phyloP scores from a whole-genome alignment of 1,284 basidiomycete genomes.

The Malassezia equina region DNA sequence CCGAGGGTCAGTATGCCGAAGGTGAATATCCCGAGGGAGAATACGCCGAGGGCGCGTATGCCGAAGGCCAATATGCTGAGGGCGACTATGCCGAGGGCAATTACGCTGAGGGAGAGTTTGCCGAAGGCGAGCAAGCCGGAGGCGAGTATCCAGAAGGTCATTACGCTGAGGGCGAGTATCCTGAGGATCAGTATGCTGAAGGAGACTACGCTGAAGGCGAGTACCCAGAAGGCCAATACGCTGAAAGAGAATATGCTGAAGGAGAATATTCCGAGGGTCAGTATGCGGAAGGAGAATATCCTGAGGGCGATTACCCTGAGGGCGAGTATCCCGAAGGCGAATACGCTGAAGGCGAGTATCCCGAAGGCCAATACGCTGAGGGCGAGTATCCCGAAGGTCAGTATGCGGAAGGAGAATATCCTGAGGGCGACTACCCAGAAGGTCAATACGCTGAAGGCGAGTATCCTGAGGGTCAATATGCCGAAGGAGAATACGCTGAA shows the following conservation, averaged over 20 bases:
- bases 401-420: not conserved
- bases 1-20: not conserved
- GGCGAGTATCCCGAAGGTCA: not conserved
- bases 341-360: not conserved
- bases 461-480: slow-evolving; percentile 2
- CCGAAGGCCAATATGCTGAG: slow-evolving; percentile 1
- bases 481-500: not conserved
- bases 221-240: not conserved
- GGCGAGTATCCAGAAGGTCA: slow-evolving; percentile 7
- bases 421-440: not conserved
- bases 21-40: not conserved
- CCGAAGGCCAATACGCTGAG: not conserved
- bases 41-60: slow-evolving; percentile 2
- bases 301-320: not conserved
- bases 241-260: not conserved
- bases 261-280: not conserved
- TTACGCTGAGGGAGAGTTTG: not conserved
- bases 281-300: not conserved
- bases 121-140: not conserved
- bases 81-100: not conserved
- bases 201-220: slow-evolving; percentile 6
- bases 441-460: not conserved
- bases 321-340: slow-evolving; percentile 1
- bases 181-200: not conserved
- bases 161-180: slow-evolving; percentile 1